phyloP scores from a whole-genome alignment of 2,329 filamentous ascomycete species.

The Dothistroma septosporum region DNA sequence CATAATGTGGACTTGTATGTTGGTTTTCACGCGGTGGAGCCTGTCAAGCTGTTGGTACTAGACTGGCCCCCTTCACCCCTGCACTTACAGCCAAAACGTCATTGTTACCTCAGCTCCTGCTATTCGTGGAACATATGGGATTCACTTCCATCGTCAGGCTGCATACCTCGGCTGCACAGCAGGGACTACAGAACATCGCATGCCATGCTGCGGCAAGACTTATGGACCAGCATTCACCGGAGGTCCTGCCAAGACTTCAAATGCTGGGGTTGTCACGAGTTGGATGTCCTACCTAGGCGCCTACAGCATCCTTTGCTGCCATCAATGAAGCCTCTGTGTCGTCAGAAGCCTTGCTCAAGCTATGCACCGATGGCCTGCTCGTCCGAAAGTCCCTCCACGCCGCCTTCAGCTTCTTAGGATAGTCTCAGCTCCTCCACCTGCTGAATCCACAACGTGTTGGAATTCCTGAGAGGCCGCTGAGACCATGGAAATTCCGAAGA shows the following conservation, averaged over 20 bases:
- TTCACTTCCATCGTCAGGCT: neutral
- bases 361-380: neutral
- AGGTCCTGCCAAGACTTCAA: neutral
- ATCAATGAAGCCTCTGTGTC: neutral
- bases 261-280: neutral
- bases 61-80: neutral
- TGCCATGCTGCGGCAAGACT: neutral
- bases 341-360: neutral
- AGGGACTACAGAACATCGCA: neutral
- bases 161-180: neutral
- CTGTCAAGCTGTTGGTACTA: neutral
- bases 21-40: neutral
- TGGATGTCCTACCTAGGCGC: neutral
- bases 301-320: neutral
- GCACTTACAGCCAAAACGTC: neutral
- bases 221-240: neutral
- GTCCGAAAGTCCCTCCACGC: neutral
- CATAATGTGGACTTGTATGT: neutral
- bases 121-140: neutral
- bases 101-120: neutral
- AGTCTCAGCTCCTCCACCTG: neutral
- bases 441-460: neutral
- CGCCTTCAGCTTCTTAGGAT: neutral
- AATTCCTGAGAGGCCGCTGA: neutral
- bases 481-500: neutral